These are phyloP conservation scores for Epichloe coenophiala DNA, from an alignment of 2,329 filamentous ascomycete species.

Conservation along the genomic window DNA sequence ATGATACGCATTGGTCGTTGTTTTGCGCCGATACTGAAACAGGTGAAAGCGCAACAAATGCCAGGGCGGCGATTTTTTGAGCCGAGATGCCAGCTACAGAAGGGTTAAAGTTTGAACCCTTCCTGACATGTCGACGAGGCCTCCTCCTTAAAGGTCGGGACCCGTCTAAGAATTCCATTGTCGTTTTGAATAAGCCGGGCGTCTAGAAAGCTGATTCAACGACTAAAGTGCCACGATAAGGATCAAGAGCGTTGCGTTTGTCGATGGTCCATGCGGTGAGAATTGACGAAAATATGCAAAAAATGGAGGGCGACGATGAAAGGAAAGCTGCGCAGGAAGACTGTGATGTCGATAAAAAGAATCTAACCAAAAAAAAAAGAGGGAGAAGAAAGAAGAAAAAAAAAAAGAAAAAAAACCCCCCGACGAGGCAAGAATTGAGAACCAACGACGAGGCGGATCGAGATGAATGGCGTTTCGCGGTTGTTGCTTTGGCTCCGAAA, in stretches of 20 bases:
- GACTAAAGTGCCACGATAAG: not conserved
- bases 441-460: not conserved
- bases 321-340: slow-evolving; percentile 11
- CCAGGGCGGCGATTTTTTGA: slow-evolving; percentile 7
- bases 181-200: not conserved
- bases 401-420: slow-evolving; percentile 6
- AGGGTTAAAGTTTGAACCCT: not conserved
- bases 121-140: not conserved
- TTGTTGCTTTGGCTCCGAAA: not conserved
- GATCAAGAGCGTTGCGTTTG: not conserved
- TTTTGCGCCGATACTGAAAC: slow-evolving; percentile 23
- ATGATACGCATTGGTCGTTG: slow-evolving; percentile 42
- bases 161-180: not conserved
- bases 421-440: not conserved
- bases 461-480: not conserved
- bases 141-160: not conserved
- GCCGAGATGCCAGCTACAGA: not conserved
- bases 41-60: slow-evolving; percentile 15
- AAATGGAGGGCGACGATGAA: slow-evolving; percentile 2
- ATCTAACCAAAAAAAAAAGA: slow-evolving; percentile 19
- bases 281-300: not conserved
- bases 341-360: slow-evolving; percentile 15
- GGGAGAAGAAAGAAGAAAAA: slow-evolving; percentile 10
- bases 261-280: slow-evolving; percentile 3
- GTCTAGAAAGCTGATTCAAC: not conserved